Base-by-base conservation (phyloP, 108 stramenopile genomes). In the Pseudonitzschia delicatissima region DNA sequence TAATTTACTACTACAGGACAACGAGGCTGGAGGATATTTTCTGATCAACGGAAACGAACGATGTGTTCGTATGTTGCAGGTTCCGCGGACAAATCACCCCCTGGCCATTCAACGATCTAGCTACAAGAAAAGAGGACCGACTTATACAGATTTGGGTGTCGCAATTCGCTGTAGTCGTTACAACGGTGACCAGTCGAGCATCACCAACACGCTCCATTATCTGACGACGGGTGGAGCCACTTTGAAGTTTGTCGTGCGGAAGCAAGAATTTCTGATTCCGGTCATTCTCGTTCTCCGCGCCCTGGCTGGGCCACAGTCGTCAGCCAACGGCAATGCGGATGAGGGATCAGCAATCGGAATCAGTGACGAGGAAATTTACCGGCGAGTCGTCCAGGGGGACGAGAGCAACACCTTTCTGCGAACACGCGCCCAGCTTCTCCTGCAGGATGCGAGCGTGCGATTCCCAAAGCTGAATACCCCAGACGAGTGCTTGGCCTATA, bases 11-110 rank as follows among this genome's bases (percentile, higher is more conserved):
- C 36, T 44, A 18, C 73, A 96, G 82, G 90, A 95, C 44, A 84
- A 80, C 36, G 98, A 99, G 66, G 81, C 95, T 67, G 99, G 99
- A 35, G 98, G 98, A 28, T 98, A 97, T 62, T 99, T 99, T 69
- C 83, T 99, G 32, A 82, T 98, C 27, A 88, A 83, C 72, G 99
- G 99, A 27, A 97, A 96, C 66, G 99, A 99, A 75, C 82, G 96
- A 35, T 87, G 96, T 50, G 87, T 99, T 18, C 77, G 99, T 31
- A 72, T 99, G 76, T 67, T 99, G 48, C 99, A 99, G 82, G 80
- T 96, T 32, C 93, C 91, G 17, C 79, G 94, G 21, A 71, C 93
- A 1, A 97, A 99, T 85, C 87, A 95, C 80, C 81, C 96, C 7
- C 79, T 91, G 33, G 93, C 92, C 9, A 88, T 99, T 66, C 80